phyloP scores from a whole-genome alignment of 2,329 filamentous ascomycete species.

The Fulvia fulva region DNA sequence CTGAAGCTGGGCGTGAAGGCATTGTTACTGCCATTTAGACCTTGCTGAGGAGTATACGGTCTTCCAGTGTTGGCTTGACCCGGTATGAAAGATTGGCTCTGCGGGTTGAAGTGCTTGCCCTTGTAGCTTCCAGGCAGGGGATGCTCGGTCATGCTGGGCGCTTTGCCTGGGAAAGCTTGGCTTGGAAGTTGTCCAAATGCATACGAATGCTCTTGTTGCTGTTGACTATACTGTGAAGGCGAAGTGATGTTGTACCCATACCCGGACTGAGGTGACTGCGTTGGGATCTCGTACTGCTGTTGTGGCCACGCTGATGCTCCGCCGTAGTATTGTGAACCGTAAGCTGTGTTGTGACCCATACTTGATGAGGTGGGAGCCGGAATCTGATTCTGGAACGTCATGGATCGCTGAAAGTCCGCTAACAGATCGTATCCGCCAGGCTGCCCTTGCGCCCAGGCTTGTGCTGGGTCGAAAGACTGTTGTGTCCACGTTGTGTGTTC shows the following conservation, averaged over 20 bases:
- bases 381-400: constrained; percentile 41
- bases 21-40: constrained; percentile 7
- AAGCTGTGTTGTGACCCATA: constrained; percentile 13
- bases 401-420: constrained; percentile 44
- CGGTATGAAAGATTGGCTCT: constrained; percentile 88
- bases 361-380: constrained; percentile 21
- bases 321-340: constrained; percentile 25
- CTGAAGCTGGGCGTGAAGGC: constrained; percentile 3
- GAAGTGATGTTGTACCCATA: constrained; percentile 11
- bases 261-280: constrained; percentile 16
- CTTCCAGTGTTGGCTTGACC: constrained; percentile 37
- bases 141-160: constrained; percentile 70
- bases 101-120: constrained; percentile 85
- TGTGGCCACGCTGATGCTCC: constrained; percentile 29
- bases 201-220: constrained; percentile 51
- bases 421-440: constrained; percentile 43
- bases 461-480: constrained; percentile 31
- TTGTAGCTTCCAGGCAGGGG: constrained; percentile 81
- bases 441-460: constrained; percentile 30
- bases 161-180: constrained; percentile 65
- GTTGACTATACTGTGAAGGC: constrained; percentile 32
- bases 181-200: constrained; percentile 74
- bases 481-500: constrained; percentile 19
- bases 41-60: constrained; percentile 25
- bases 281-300: constrained; percentile 27